phyloP scores from a whole-genome alignment of 2,329 filamentous ascomycete species.

The Diplodia mutila region DNA sequence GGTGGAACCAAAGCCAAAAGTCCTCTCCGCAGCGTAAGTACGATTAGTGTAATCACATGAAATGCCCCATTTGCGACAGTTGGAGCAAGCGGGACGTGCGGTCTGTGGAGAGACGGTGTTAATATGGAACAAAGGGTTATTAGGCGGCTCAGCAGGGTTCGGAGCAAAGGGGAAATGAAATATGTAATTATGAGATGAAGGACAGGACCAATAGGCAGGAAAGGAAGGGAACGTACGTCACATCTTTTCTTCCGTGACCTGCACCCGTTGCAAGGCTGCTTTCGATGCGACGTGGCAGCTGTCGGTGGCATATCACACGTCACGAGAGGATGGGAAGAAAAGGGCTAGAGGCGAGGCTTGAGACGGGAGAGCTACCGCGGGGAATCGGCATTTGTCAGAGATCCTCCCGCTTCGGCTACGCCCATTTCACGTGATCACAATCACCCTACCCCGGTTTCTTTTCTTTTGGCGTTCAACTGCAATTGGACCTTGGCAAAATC shows the following conservation, averaged over 20 bases:
- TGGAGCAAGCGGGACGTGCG: slow-evolving; percentile 1
- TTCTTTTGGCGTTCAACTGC: neutral
- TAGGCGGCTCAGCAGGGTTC: neutral
- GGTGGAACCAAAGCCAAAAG: neutral
- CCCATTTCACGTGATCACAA: neutral
- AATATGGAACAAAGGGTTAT: neutral
- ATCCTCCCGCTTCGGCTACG: slow-evolving; percentile 11
- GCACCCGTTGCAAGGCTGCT: slow-evolving; percentile 39
- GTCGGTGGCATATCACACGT: slow-evolving; percentile 30
- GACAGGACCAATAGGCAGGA: neutral
- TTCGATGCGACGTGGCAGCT: slow-evolving; percentile 35
- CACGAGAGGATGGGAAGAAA: neutral
- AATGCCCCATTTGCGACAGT: slow-evolving; percentile 7
- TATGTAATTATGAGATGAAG: neutral
- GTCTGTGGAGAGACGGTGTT: neutral
- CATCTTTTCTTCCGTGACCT: slow-evolving; percentile 41
- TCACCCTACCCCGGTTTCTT: neutral
- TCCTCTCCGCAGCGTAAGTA: neutral
- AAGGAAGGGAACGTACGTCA: slow-evolving; percentile 31
- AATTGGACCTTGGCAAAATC: neutral
- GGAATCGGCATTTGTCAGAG: slow-evolving; percentile 19
- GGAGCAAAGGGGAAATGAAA: neutral
- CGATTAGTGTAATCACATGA: slow-evolving; percentile 9
- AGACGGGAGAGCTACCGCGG: slow-evolving; percentile 13
- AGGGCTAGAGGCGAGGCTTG: neutral